Evolutionary conservation across 345 rosid genomes (phyloP), one percentile per base, ranked within the genome.

Genomic region (Populus tremula): DNA sequence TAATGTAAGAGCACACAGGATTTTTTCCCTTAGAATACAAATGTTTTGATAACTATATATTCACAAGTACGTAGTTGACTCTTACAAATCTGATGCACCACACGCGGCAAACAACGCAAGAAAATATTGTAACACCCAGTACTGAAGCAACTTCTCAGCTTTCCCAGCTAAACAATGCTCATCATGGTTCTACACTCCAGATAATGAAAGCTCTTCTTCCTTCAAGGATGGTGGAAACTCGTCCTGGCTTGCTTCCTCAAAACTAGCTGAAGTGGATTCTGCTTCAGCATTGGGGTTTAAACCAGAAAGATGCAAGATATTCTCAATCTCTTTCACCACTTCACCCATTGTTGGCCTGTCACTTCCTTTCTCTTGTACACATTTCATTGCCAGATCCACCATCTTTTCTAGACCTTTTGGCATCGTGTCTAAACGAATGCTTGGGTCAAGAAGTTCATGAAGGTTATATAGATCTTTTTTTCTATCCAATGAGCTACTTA

Each of bases 361-460:
- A 9, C 66, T 74, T 23, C 84, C 80, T 0, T 47, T 67, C 18
- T 81, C 84, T 35, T 77, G 56, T 5, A 81, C 77, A 35, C 84
- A 81, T 47, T 65, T 66, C 80, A 81, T 20, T 49, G 84, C 74
- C 50, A 81, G 62, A 62, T 81, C 78, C 74, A 81, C 80, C 36
- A 56, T 77, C 75, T 8, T 77, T 6, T 68, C 69, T 0, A 81
- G n/a, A 8, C 84, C 81, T 69, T 77, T 81, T n/a, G 89, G 81
- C 43, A 87, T 67, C 31, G 83, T 71, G 56, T 83, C 88, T n/a
- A 78, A 84, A 14, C 84, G 81, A 66, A 96, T 92, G 39, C 73
- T 67, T 1, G 90, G 89, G 76, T 96, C 99, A 20, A 96, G 76
- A 72, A 92, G 49, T 73, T 86, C 90, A 25, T 89, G 90, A 5